These are phyloP conservation scores for Naganishia kalamii DNA, from an alignment of 768 basidiomycete genomes.

Conservation along the genomic window DNA sequence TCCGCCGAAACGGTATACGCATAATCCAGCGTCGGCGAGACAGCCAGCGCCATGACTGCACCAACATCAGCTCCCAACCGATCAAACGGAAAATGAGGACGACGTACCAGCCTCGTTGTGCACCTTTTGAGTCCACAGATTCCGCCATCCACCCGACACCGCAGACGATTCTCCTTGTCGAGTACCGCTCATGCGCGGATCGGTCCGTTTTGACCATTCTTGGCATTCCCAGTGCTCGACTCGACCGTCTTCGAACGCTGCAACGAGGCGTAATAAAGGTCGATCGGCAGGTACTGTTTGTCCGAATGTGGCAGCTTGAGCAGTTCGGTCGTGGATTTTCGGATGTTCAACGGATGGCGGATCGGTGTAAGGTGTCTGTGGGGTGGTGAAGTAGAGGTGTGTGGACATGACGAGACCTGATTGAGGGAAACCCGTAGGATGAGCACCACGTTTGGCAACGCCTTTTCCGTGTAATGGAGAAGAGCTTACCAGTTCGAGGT, in stretches of 20 bases:
- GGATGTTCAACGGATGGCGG: background rate
- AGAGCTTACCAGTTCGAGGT: background rate
- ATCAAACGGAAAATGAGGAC: conserved; percentile 28
- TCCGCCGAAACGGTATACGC: conserved; percentile 82
- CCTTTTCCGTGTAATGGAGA: too few species aligned
- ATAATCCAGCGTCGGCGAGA: conserved; percentile 56
- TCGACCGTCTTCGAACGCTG: conserved; percentile 81
- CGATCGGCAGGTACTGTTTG: background rate
- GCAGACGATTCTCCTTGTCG: background rate
- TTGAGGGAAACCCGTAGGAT: background rate
- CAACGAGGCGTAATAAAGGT: conserved; percentile 55
- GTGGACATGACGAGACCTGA: conserved; percentile 85
- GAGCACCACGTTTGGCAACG: too few species aligned
- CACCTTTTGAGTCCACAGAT: conserved; percentile 41
- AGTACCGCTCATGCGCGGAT: conserved; percentile 11
- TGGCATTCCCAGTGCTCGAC: conserved; percentile 55
- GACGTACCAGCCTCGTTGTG: conserved; percentile 49
- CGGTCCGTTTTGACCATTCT: conserved; percentile 13
- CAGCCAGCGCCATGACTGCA: conserved; percentile 78
- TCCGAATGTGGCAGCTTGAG: background rate
- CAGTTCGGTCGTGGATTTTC: background rate
- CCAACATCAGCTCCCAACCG: background rate
- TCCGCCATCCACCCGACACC: conserved; percentile 40
- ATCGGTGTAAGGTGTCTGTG: background rate
- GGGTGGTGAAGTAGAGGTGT: conserved; percentile 54